phyloP scores from a whole-genome alignment of 1,284 basidiomycete genomes.

The Trichosporon faecale region DNA sequence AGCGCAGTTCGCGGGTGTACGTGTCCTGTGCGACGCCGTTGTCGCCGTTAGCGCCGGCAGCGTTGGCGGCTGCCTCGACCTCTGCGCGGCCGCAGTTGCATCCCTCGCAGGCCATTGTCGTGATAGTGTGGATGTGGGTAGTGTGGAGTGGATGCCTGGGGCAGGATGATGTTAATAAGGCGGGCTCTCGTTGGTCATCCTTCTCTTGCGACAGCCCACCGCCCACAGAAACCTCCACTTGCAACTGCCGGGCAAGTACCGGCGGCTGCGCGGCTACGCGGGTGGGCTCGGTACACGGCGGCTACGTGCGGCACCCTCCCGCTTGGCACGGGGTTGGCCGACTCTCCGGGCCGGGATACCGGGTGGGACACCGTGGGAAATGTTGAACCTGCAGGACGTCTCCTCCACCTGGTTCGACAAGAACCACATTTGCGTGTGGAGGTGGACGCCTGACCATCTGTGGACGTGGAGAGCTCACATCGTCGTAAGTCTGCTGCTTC shows the following conservation, averaged over 20 bases:
- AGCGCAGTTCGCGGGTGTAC: conserved; percentile 28
- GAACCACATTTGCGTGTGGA: too few relatives aligned
- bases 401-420: too few relatives aligned
- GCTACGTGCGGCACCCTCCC: not conserved
- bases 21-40: conserved; percentile 14
- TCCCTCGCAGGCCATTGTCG: conserved; percentile 1
- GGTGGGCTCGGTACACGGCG: too few relatives aligned
- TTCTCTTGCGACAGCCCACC: not conserved
- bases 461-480: too few relatives aligned
- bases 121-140: not conserved
- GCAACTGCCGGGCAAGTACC: not conserved
- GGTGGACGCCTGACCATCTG: too few relatives aligned
- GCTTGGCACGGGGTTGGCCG: not conserved
- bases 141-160: not conserved
- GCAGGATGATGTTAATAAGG: not conserved
- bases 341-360: not conserved
- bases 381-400: too few relatives aligned
- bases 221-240: not conserved
- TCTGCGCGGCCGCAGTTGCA: not conserved
- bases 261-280: too few relatives aligned
- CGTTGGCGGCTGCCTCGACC: not conserved
- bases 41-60: conserved; percentile 37
- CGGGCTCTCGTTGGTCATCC: not conserved
- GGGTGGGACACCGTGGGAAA: not conserved
- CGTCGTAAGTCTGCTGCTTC: too few relatives aligned